Conservation (phyloP, 2,329 filamentous ascomycete species). For the Talaromyces islandicus region DNA sequence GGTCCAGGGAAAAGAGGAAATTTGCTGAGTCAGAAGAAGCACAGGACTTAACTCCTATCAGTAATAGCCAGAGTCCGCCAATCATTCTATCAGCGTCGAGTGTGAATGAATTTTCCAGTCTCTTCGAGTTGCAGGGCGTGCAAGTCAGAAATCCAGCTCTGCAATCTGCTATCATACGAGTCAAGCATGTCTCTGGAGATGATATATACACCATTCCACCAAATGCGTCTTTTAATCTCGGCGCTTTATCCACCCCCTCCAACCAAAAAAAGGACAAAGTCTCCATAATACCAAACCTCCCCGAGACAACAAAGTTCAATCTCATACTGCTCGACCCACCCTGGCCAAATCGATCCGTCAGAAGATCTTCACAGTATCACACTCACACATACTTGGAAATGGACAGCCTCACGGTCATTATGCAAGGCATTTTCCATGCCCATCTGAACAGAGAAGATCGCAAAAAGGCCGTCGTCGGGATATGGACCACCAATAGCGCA, state of each 20-base stretch:
- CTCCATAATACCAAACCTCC: slow-evolving; percentile 11
- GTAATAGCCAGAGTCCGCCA: slow-evolving; percentile 17
- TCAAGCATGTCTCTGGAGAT: slow-evolving; percentile 7
- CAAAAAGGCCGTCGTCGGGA: slow-evolving; percentile 39
- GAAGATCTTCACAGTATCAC: slow-evolving; percentile 45
- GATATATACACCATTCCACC: slow-evolving; percentile 43
- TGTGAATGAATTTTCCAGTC: slow-evolving; percentile 22
- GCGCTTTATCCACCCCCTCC: slow-evolving; percentile 18
- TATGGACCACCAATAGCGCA: slow-evolving; percentile 59
- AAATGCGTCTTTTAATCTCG: slow-evolving; percentile 42
- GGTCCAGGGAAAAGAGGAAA: slow-evolving; percentile 5
- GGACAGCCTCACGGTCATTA: slow-evolving; percentile 22
- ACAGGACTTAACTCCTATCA: slow-evolving; percentile 3
- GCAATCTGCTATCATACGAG: slow-evolving; percentile 13
- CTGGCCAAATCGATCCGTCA: slow-evolving; percentile 58
- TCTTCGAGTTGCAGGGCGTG: slow-evolving; percentile 17
- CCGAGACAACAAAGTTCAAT: slow-evolving; percentile 41
- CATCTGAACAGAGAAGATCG: slow-evolving; percentile 29
- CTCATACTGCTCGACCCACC: slow-evolving; percentile 58
- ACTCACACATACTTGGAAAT: slow-evolving; percentile 25
- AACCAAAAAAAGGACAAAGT: slow-evolving; percentile 12
- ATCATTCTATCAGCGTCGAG: slow-evolving; percentile 27
- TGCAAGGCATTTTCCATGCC: slow-evolving; percentile 40
- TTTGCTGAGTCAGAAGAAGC: slow-evolving; percentile 1
- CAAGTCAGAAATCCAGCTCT: slow-evolving; percentile 27